Base-by-base conservation (phyloP, 345 rosid species). In the Hirschfeldia incana region DNA sequence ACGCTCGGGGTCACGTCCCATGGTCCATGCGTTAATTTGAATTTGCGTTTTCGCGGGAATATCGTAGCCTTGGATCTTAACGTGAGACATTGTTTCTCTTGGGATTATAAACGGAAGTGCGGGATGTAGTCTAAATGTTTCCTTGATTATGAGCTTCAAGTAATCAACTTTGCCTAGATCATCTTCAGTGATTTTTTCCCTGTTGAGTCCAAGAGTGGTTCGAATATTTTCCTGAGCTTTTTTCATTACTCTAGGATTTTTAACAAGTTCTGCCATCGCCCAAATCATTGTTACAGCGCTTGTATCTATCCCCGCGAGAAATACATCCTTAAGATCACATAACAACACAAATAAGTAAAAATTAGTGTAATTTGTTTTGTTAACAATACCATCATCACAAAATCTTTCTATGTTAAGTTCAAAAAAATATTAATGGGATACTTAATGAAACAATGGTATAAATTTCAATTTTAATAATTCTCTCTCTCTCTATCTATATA, bases 71-170 rank as follows among this genome's bases (percentile, higher is more conserved):
- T 68, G 76, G 7, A 89, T 75, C n/a, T 57, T 80, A 59, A 88
- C 79, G 26, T 84, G 72, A 44, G 84, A 73, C 9, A 84, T 75
- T 34, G 93, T 80, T 26, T 85, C 73, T 70, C 89, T 85, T 13
- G 60, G 75, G 21, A 51, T 6, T 0, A 86, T 36, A 15, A 84
- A 29, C 1, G 91, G 88, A 8, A 83, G 83, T 4, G 89, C 72
- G 0, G 93, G 97, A 57, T 91, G 98, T 29, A 93, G 88, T 73
- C 94, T 87, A 16, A 89, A 81, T 64, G 79, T 78, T 78, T 93
- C 93, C 44, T 85, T 89, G 17, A 89, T 80, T 8, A 89, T 30
- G 1, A 85, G 91, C 59, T 87, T 87, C 29, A 89, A 74, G 74
- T 84, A 89, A 3, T 92, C 89, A 53, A 89, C 97, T 67, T 84